Base-by-base conservation (phyloP, 805 yeast genomes). In the Wickerhamomyces strasburgensis region DNA sequence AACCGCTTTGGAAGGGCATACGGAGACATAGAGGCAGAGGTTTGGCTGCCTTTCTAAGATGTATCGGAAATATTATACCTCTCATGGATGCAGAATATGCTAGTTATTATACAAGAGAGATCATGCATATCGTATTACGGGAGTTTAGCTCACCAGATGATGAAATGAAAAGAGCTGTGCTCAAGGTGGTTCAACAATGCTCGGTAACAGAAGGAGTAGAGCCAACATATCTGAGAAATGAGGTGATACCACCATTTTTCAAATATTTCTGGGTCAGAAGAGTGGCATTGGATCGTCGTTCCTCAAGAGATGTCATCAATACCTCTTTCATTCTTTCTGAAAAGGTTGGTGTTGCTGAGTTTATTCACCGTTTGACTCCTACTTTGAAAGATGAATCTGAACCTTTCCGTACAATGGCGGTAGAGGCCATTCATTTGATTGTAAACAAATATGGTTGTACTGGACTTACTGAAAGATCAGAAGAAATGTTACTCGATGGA, bases 91-190 rank as follows among this genome's bases (percentile, higher is more conserved):
- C 78, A 14, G 96, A 87, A 43, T 80, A 84, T 54, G 80, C 88
- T 2, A 75, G 77, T 37, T 84, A 78, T 55, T 88, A 86, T 48
- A 76, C 96, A 0, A 70, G 70, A 33, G 94, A 86, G 53, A 70
- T 88, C 3, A 73, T 88, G 68, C 63, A 63, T 14, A 70, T 87
- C 19, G 63, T 88, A 5, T 51, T 75, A 3, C 65, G 93, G 37
- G 95, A 89, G 58, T 84, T 87, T 49, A 58, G 65, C 25, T 75
- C 94, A 1, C 88, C 93, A 0, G 96, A 87, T 52, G 95, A 84
- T 43, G 96, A 88, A 33, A 84, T 89, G 90, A 78, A 76, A 49
- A 73, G 73, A 41, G 73, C 88, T 0, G 82, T 89, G 3, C 58
- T 93, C 40, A 64, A 70, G 21, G 84, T 85, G 6, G 62, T 89